A percentile compares a stretch with the other conserved stretches of the same genome.
These are phyloP conservation scores for Tylopilus intermedius DNA, from an alignment of 768 basidiomycete genomes.

Conservation along the genomic window DNA sequence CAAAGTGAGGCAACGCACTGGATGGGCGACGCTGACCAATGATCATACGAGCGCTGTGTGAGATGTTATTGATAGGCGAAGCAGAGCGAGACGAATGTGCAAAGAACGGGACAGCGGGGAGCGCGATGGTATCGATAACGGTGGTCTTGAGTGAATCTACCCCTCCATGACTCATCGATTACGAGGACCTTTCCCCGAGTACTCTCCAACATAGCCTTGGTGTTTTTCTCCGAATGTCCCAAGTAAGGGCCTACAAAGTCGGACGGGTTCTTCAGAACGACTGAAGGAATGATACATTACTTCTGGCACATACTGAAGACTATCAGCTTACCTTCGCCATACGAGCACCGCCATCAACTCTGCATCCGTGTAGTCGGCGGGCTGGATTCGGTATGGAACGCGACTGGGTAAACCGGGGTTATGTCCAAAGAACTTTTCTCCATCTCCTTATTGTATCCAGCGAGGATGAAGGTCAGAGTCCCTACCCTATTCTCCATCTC, in stretches of 20 bases:
- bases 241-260: slow-evolving; percentile 60
- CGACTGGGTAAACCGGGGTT: slow-evolving; percentile 67
- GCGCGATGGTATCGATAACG: slow-evolving; percentile 59
- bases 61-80: slow-evolving; percentile 43
- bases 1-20: slow-evolving; percentile 39
- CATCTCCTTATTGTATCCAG: slow-evolving; percentile 70
- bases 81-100: slow-evolving; percentile 35
- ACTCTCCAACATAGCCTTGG: slow-evolving; percentile 55
- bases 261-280: slow-evolving; percentile 61
- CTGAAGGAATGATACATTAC: slow-evolving; percentile 30
- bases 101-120: slow-evolving; percentile 44
- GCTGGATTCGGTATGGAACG: slow-evolving; percentile 57
- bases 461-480: slow-evolving; percentile 61
- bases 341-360: slow-evolving; percentile 56
- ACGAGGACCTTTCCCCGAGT: slow-evolving; percentile 63
- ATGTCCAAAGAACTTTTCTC: slow-evolving; percentile 71
- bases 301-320: neutral
- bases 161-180: slow-evolving; percentile 50
- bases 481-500: slow-evolving; percentile 73
- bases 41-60: slow-evolving; percentile 28
- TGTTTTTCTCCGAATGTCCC: slow-evolving; percentile 60
- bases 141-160: slow-evolving; percentile 56
- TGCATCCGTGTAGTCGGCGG: slow-evolving; percentile 55
- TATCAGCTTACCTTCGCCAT: slow-evolving; percentile 50
- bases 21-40: slow-evolving; percentile 48